Base-by-base conservation (phyloP, 2,329 filamentous ascomycete genomes). In the Exophiala sideris region DNA sequence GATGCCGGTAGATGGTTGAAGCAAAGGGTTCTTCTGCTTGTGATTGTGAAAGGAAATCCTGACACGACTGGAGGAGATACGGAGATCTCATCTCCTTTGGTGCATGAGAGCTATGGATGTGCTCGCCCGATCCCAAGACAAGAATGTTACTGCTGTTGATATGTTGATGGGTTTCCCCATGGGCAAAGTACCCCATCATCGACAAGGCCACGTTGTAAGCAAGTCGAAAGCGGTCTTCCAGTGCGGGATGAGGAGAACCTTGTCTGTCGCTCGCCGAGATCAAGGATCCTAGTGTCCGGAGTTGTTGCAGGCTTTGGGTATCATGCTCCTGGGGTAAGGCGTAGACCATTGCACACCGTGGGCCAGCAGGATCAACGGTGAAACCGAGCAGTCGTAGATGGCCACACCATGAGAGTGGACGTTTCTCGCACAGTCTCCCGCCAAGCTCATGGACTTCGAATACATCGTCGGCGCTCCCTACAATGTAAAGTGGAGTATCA, bases 61-160 rank as follows among this genome's bases (percentile, higher is more conserved):
- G 62, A 21, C 58, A 56, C n/a, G 62, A 61, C 51, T 64, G 62
- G 11, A 64, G 47, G 6, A 64, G 44, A 48, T 60, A 61, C 11
- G 57, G 50, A 24, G 46, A 55, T 34, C 58, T 59, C 53, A 67
- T 56, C 68, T 73, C 58, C 65, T 50, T 66, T 62, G 44, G 62
- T 62, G 57, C 3, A 67, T 70, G 2, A 68, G 75, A 53, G 7
- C 54, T 54, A 48, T 57, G 54, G 24, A 49, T 54, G 16, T 58
- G 51, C n/a, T 59, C 59, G 21, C 42, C 50, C 14, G 55, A 52
- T 12, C 57, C 57, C 24, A 84, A 81, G 32, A 86, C 79, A 12
- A 86, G 70, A 24, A 86, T 75, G 62, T 84, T 86, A 66, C 77
- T 82, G 69, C 82, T 85, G 67, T 84, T 85, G 62, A 86, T 79